Evolutionary conservation across 164 flowering plant species (phyloP).

Genomic region (Macadamia integrifolia): DNA sequence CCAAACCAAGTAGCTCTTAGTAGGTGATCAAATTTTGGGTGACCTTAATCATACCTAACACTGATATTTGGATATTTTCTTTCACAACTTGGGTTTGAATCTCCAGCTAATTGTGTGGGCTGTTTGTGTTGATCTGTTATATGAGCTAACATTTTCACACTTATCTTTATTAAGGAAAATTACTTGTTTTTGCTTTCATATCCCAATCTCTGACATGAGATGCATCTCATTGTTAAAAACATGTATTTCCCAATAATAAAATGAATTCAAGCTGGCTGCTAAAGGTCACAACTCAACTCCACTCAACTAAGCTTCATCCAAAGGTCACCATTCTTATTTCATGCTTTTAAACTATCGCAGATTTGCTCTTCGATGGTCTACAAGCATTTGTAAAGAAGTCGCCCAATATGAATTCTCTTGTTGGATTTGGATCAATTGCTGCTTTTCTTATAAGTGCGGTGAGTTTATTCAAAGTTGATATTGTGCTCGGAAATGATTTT

Average conservation of each 20-base stretch:
- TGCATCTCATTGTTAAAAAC: too few relatives aligned
- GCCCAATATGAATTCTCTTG: constrained; percentile 97
- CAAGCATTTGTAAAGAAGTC: constrained; percentile 72
- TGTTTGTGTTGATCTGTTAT: neutral
- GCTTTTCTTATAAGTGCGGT: constrained; percentile 86
- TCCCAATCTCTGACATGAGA: neutral
- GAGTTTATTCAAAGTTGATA: constrained; percentile 22
- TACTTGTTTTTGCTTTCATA: neutral
- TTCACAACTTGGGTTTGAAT: neutral
- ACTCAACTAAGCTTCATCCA: too few relatives aligned
- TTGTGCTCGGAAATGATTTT: neutral
- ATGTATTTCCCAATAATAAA: too few relatives aligned
- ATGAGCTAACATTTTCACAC: neutral
- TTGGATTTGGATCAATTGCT: constrained; percentile 87
- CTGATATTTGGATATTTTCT: neutral
- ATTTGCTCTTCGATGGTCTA: constrained; percentile 74
- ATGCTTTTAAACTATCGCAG: constrained; percentile 31
- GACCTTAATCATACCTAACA: neutral
- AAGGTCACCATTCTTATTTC: too few relatives aligned
- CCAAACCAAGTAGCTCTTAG: too few relatives aligned
- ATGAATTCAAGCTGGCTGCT: too few relatives aligned
- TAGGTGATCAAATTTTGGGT: too few relatives aligned
- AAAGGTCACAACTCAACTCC: too few relatives aligned
- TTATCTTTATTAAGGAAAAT: neutral
- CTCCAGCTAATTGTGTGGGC: too few relatives aligned